phyloP scores from a whole-genome alignment of 2,329 filamentous ascomycete genomes.

The Pseudogymnoascus sp. region DNA sequence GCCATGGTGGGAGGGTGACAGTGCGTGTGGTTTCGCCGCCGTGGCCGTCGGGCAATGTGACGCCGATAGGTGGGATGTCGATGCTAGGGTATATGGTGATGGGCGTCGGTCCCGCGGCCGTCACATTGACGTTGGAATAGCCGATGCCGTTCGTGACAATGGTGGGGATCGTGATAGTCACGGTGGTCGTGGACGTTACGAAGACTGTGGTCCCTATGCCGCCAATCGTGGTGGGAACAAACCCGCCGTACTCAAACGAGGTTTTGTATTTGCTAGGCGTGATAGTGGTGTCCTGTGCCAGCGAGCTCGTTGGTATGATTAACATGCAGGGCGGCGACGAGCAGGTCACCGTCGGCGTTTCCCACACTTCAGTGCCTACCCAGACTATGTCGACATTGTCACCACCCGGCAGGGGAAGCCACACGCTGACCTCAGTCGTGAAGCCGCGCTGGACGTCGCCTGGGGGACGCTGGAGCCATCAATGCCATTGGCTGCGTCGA shows the following conservation, averaged over 20 bases:
- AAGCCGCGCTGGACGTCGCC: constrained; percentile 18
- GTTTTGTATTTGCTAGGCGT: constrained; percentile 16
- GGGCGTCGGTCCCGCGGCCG: background rate
- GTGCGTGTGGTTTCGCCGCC: constrained; percentile 17
- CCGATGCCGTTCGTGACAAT: background rate
- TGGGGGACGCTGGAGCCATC: constrained; percentile 18
- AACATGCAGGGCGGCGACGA: constrained; percentile 18
- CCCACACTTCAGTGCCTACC: constrained; percentile 18
- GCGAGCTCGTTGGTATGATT: constrained; percentile 21
- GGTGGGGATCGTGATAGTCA: background rate
- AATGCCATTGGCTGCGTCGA: constrained; percentile 17
- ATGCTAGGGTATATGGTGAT: constrained; percentile 17
- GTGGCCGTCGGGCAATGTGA: constrained; percentile 17
- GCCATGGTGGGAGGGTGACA: constrained; percentile 21
- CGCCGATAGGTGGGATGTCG: constrained; percentile 12
- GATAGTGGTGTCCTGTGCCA: constrained; percentile 18
- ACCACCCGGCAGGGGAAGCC: constrained; percentile 19
- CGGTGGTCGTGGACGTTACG: background rate
- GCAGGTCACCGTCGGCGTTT: constrained; percentile 14
- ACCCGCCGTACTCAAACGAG: constrained; percentile 17
- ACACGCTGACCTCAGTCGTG: no score
- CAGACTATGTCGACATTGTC: constrained; percentile 22
- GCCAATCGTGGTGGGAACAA: background rate
- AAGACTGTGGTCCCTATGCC: background rate
- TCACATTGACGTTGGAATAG: background rate